Evolutionary conservation across 2,329 filamentous ascomycete genomes (phyloP).

Genomic region (Xylariaceae sp.): DNA sequence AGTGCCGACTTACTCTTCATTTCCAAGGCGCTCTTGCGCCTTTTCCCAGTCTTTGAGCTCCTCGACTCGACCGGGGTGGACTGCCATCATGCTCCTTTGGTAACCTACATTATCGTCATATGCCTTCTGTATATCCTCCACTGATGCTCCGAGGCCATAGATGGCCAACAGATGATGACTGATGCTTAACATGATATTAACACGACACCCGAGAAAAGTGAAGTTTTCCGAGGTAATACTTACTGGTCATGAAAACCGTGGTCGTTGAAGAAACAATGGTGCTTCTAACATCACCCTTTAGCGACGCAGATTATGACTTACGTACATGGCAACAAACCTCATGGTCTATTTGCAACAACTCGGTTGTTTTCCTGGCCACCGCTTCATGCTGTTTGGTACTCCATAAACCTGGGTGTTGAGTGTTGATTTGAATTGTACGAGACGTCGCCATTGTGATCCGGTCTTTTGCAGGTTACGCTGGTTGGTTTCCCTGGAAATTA

Average conservation of each 20-base stretch:
- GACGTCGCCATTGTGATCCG: constrained; percentile 43
- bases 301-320: neutral
- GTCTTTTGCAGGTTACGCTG: too few relatives aligned
- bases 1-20: constrained; percentile 38
- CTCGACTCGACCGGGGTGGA: constrained; percentile 48
- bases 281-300: constrained; percentile 35
- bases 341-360: constrained; percentile 75
- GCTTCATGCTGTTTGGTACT: constrained; percentile 49
- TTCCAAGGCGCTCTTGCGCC: constrained; percentile 61
- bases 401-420: constrained; percentile 51
- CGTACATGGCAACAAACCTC: constrained; percentile 39
- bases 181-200: constrained; percentile 43
- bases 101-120: constrained; percentile 66
- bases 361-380: constrained; percentile 60
- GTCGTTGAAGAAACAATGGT: constrained; percentile 80
- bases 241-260: constrained; percentile 80
- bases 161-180: constrained; percentile 73
- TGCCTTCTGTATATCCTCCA: constrained; percentile 56
- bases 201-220: neutral
- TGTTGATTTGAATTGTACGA: constrained; percentile 46
- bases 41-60: constrained; percentile 55
- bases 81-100: constrained; percentile 53
- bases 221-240: constrained; percentile 11
- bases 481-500: too few relatives aligned
- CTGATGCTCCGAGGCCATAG: constrained; percentile 69